Evolutionary conservation across 2,329 filamentous ascomycete species (phyloP).

Genomic region (Sporothrix pallida): DNA sequence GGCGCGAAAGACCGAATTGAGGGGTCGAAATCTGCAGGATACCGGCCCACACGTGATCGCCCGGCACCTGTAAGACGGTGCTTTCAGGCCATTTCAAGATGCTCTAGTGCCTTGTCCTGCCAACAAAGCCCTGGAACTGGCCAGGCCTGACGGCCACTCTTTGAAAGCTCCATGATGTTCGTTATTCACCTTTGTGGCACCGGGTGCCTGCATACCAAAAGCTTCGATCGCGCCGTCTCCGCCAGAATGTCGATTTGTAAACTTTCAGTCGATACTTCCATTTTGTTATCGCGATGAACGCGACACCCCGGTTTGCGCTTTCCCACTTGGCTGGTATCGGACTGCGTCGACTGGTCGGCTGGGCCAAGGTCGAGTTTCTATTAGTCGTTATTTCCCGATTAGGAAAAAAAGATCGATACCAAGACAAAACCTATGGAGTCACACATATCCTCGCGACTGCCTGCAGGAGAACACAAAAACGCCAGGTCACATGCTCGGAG

Average conservation of each 20-base stretch:
- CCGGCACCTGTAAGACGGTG: not conserved
- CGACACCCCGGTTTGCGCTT: not conserved
- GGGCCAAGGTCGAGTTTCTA: not conserved
- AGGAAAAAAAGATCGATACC: constrained; percentile 34
- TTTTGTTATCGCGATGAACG: not conserved
- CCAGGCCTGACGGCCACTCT: not conserved
- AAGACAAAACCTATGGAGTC: not conserved
- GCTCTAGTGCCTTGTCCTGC: not conserved
- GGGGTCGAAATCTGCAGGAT: not conserved
- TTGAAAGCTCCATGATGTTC: constrained; percentile 8
- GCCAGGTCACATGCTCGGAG: not conserved
- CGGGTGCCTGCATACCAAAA: not conserved
- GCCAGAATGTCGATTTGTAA: not conserved
- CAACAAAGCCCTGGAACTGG: not conserved
- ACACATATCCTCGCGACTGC: not conserved
- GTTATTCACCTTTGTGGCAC: not conserved
- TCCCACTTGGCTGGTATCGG: constrained; percentile 14
- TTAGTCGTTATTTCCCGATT: constrained; percentile 32
- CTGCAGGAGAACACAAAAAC: not conserved
- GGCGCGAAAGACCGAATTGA: constrained; percentile 19
- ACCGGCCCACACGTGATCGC: constrained; percentile 17
- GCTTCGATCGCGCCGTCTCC: constrained; percentile 18
- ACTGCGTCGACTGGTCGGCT: constrained; percentile 18
- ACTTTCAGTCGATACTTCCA: not conserved
- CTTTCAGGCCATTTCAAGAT: not conserved